These are phyloP conservation scores for Clonostachys chloroleuca DNA, from an alignment of 2,329 filamentous ascomycete species.

Conservation along the genomic window DNA sequence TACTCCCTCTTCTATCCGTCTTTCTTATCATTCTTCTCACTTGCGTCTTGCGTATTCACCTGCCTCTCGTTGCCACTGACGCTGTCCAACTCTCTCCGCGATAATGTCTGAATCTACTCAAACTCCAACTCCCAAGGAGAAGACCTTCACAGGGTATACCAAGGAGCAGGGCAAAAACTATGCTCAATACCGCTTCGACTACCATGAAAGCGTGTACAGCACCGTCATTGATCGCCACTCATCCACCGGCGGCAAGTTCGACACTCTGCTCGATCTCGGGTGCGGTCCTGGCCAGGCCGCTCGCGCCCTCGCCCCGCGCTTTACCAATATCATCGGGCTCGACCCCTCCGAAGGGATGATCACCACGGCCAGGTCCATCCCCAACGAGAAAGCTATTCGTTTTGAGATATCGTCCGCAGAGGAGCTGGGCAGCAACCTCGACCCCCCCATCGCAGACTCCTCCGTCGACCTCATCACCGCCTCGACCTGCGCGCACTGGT, in stretches of 20 bases:
- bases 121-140: not conserved
- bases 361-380: slow-evolving; percentile 29
- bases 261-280: slow-evolving; percentile 46
- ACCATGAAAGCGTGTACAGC: slow-evolving; percentile 40
- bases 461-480: slow-evolving; percentile 45
- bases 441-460: slow-evolving; percentile 15
- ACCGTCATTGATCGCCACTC: slow-evolving; percentile 37
- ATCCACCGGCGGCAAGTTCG: slow-evolving; percentile 27
- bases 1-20: too few species aligned
- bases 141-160: not conserved
- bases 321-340: slow-evolving; percentile 39
- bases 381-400: slow-evolving; percentile 16
- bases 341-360: slow-evolving; percentile 53
- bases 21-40: too few species aligned
- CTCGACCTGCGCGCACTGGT: slow-evolving; percentile 63
- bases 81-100: too few species aligned
- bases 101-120: too few species aligned
- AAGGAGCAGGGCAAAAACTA: slow-evolving; percentile 35
- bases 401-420: slow-evolving; percentile 41
- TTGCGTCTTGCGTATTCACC: too few species aligned
- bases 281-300: slow-evolving; percentile 50
- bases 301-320: slow-evolving; percentile 37
- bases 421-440: slow-evolving; percentile 25
- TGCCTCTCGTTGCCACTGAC: too few species aligned
- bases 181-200: slow-evolving; percentile 31